Base-by-base conservation (phyloP, 805 yeast species). In the Ogataea paradorogensis region DNA sequence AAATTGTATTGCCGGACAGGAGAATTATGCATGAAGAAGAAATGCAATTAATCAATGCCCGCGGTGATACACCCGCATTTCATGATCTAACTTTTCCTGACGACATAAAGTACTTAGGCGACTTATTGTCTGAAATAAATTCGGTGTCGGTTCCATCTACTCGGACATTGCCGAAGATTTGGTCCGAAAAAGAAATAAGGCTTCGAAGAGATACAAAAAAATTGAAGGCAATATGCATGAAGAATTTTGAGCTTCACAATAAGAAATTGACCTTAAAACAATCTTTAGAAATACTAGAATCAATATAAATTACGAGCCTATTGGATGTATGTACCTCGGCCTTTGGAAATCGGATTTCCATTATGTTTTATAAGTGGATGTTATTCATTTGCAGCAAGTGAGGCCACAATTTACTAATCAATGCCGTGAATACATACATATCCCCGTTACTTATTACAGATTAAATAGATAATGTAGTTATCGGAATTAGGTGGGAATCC, bases 51-150 rank as follows among this genome's bases (percentile, higher is more conserved):
- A 57, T 65, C 6, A 58, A 58, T 5, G 52, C 44, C 11, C 66
- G 67, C 35, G 83, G 82, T 2, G 63, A 63, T 9, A 69, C 66
- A 14, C 54, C 67, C 15, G 52, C 53, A 7, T 74, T 69, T 54
- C 85, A 80, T 51, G 72, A 70, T 38, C 53, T 80, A 51, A 59
- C 62, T 13, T 73, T 58, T 49, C 87, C 86, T 8, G 66, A 62
- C 35, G 90, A 82, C 50, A 75, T 75, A 2, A 66, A 71, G 20
- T 82, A 77, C 55, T 67, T 73, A 40, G 65, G 69, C 41, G 55
- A 58, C 33, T 58, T 75, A 26, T 61, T 65, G 38, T 44, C 51
- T 13, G 67, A 68, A 43, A 59, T 58, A 31, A 27, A 36, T 20
- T 5, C 25, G 4, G 46, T 39, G 21, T 22, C 35, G n/a, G 48